A percentile compares a stretch with the other conserved stretches of the same genome.
Evolutionary conservation across 1,284 basidiomycete genomes (phyloP).

Genomic region (Malassezia sympodialis): DNA sequence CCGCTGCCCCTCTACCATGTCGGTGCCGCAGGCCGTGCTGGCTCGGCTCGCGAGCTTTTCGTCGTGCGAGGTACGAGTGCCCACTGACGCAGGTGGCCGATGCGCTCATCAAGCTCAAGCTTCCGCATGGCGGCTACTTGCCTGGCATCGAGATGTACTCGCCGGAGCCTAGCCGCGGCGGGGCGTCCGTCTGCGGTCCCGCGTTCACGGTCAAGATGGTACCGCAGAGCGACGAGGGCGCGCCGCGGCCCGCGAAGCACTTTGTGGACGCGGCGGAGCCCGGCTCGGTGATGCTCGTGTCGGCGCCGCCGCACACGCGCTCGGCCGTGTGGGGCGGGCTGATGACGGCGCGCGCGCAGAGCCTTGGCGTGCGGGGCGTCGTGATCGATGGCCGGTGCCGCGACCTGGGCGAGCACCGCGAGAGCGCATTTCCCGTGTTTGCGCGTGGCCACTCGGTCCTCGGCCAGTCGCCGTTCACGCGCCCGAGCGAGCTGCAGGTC

Average conservation of each 20-base stretch:
- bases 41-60: conserved; percentile 6
- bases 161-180: conserved; percentile 38
- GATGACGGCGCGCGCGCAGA: conserved; percentile 72
- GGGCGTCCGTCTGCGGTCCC: conserved; percentile 54
- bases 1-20: not conserved
- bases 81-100: conserved; percentile 62
- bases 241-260: conserved; percentile 63
- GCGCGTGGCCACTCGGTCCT: conserved; percentile 71
- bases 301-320: conserved; percentile 60
- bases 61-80: conserved; percentile 10
- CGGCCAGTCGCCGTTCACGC: conserved; percentile 76
- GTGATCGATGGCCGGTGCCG: conserved; percentile 70
- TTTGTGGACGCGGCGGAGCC: conserved; percentile 71
- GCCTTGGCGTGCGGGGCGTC: conserved; percentile 61
- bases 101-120: conserved; percentile 72
- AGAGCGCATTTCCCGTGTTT: conserved; percentile 55
- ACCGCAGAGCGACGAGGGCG: conserved; percentile 54
- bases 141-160: conserved; percentile 65
- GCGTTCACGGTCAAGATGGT: conserved; percentile 89
- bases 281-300: conserved; percentile 65
- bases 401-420: conserved; percentile 67
- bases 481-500: conserved; percentile 67
- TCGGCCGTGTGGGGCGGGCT: conserved; percentile 85
- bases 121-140: conserved; percentile 66
- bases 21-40: not conserved